Evolutionary conservation across 345 rosid species (phyloP), one percentile per base, ranked within the genome.

Genomic region (Eucalyptus erythrocorys): DNA sequence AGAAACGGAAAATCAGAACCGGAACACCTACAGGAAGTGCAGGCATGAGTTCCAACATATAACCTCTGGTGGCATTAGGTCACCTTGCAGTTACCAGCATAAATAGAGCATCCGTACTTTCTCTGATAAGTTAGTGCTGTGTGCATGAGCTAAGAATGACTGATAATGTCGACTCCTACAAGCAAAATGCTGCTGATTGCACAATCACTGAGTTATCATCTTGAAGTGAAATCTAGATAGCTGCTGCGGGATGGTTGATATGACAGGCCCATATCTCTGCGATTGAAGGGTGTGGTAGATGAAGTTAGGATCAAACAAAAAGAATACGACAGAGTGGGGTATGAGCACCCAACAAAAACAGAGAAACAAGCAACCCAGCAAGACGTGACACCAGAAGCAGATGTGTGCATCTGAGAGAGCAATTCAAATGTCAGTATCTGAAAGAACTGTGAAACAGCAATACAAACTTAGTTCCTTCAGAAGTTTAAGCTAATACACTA

Each of bases 211-310:
- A 61, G 96, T 89, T 87, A 96, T 94, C 99, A 97, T 97, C 90
- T 95, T 96, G 95, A 97, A 96, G 92, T 95, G 99, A 93, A 96
- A 96, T 93, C 99, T 96, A 59, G 99, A 97, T 86, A 97, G 99
- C 93, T 97, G 99, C 92, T 96, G 99, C 59, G 99, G 99, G 91
- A 97, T 97, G 91, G 99, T 96, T 48, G 99, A 97, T 90, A 96
- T 97, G 45, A 97, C 98, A 2, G 99, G 99, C 82, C 99, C 99
- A 47, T 96, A 97, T 92, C 98, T 96, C 99, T 97, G 95, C 94
- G 86, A 89, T 37, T 6, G 47, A 37, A 76, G 15, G 82, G 82
- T 21, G 40, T 4, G 27, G 27, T 22, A 76, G 82, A 76, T 40
- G 30, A 27, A 76, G 82, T 76, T 76, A 76, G 82, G 82, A 76